Evolutionary conservation across 1,284 basidiomycete species (phyloP), one percentile per base, ranked within the genome.

Genomic region (Pisolithus thermaeus): DNA sequence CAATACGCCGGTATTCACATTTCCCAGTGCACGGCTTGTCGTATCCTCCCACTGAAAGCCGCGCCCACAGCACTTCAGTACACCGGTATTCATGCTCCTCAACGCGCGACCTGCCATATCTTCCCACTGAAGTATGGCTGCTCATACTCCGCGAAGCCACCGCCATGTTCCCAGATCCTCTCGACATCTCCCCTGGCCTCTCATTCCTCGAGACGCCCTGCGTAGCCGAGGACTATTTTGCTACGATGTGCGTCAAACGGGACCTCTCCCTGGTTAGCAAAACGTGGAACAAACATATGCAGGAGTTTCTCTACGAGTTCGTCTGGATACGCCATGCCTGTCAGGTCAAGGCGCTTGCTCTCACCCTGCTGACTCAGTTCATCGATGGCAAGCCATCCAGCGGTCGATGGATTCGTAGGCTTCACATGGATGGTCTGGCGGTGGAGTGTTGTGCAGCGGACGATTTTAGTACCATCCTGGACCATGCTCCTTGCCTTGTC

Each of bases 361-460:
- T 69, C 56, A 76, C 77, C 20, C 66, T 84, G 7, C 69, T 80
- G 16, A 72, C 75, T 45, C 76, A 79, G 53, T 75, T 71, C 36
- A 61, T 73, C 53, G 61, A 69, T 16, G 62, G 61, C 36, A 66
- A 60, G 22, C 58, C 60, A 2, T 71, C 74, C 1, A 76, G 74
- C 41, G 84, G 84, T 11, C 70, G 69, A 27, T 79, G 74, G 64
- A 81, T 88, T 40, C 77, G 78, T 25, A 72, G 79, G 6, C 65
- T 88, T 20, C 84, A 86, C 59, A 79, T 87, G 61, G 81, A 87
- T 67, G 88, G 85, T 8, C 73, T 75, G n/a, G 70, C 76, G 0
- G 69, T 86, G 48, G 80, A 83, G 50, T 77, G 81, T n/a, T 87
- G 84, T 58, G 73, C 75, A 9, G 81, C 84, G 12, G 73, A 73